phyloP scores from a whole-genome alignment of 2,329 filamentous ascomycete genomes.

The Diaporthe velutina region DNA sequence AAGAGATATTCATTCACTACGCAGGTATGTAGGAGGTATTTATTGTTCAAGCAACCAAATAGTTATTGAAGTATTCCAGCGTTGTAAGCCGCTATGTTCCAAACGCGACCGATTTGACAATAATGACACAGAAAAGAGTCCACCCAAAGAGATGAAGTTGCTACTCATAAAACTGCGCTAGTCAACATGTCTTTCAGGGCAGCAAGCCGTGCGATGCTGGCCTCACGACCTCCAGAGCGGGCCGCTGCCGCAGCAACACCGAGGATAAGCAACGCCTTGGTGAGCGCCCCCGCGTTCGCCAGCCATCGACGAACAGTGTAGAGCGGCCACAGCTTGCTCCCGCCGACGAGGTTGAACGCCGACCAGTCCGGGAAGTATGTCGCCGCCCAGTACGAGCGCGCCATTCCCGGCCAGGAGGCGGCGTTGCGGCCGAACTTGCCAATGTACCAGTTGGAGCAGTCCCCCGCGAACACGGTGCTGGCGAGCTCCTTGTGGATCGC shows the following conservation, averaged over 20 bases:
- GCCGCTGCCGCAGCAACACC: background rate
- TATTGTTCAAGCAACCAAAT: too few species aligned
- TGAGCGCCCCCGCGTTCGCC: background rate
- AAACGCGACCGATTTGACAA: too few species aligned
- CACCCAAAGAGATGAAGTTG: too few species aligned
- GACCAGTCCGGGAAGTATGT: background rate
- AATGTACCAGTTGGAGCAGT: constrained; percentile 59
- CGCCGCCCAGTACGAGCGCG: background rate
- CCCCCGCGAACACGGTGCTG: constrained; percentile 51
- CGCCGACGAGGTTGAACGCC: background rate
- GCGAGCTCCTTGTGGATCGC: constrained; percentile 48
- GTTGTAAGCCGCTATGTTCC: too few species aligned
- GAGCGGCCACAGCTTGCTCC: background rate
- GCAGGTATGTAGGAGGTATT: too few species aligned
- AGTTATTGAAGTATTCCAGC: too few species aligned
- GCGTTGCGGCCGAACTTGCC: constrained; percentile 43
- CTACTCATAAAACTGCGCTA: background rate
- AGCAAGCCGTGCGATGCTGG: background rate
- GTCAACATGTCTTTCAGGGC: background rate
- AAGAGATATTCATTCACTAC: too few species aligned
- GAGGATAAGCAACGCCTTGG: background rate
- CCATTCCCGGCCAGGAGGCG: background rate
- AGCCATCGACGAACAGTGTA: background rate
- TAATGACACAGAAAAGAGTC: too few species aligned
- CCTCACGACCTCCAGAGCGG: background rate